A percentile compares a stretch with the other conserved stretches of the same genome.
Conservation (phyloP, 2,329 filamentous ascomycete species). For the Trichoderma atrobrunneum region DNA sequence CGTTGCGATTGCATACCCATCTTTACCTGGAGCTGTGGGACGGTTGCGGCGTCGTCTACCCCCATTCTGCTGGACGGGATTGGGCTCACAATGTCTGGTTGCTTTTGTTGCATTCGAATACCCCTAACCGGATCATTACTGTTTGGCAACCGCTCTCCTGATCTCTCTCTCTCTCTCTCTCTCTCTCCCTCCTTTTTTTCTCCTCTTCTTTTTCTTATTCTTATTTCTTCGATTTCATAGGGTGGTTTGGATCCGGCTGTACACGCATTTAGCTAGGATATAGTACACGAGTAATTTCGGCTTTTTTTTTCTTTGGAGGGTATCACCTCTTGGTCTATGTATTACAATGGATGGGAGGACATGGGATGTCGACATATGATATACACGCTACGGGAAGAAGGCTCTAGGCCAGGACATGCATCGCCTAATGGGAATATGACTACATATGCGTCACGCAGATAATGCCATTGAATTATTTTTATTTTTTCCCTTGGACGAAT, state of each 20-base stretch:
- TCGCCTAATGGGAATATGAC: constrained; percentile 14
- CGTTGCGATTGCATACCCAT: constrained; percentile 1
- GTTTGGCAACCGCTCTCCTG: background rate
- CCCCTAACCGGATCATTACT: background rate
- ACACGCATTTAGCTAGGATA: constrained; percentile 2
- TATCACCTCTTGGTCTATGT: background rate
- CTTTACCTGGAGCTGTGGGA: background rate
- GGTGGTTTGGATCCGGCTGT: background rate
- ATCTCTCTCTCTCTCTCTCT: background rate
- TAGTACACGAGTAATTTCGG: background rate
- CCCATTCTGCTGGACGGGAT: constrained; percentile 14
- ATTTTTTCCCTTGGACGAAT: background rate
- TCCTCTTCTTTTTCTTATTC: background rate
- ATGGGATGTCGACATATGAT: background rate
- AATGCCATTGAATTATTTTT: background rate
- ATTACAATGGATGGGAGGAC: background rate
- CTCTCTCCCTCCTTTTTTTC: background rate
- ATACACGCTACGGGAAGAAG: constrained; percentile 2
- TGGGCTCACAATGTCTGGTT: background rate
- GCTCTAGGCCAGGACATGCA: background rate
- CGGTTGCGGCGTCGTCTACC: background rate
- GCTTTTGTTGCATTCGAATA: constrained; percentile 11
- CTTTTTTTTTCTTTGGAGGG: background rate
- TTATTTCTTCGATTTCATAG: background rate
- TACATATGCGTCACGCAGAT: background rate